Evolutionary conservation across 2,329 filamentous ascomycete genomes (phyloP).

Genomic region (Sclerotinia nivalis): DNA sequence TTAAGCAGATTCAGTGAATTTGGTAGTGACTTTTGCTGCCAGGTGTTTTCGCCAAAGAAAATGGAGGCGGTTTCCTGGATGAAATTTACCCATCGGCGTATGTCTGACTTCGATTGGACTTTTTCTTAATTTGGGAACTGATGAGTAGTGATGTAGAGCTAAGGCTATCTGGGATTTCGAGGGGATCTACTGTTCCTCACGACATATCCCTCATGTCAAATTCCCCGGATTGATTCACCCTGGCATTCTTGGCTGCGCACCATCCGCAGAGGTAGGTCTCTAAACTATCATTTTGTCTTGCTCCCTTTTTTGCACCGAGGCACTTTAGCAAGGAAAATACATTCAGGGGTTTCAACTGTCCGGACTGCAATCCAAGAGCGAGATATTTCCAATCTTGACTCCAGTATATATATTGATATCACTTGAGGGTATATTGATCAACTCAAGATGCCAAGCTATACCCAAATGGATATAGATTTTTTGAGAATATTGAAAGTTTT

Average conservation of each 20-base stretch:
- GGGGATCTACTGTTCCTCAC: conserved; percentile 77
- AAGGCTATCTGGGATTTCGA: conserved; percentile 79
- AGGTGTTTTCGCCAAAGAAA: conserved; percentile 66
- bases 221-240: conserved; percentile 86
- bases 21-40: background rate
- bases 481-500: background rate
- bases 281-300: background rate
- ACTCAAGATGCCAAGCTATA: background rate
- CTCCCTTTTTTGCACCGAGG: background rate
- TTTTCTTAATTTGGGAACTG: background rate
- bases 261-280: conserved; percentile 54
- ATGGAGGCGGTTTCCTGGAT: conserved; percentile 87
- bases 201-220: conserved; percentile 83
- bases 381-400: background rate
- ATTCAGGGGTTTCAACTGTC: background rate
- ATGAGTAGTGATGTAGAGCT: conserved; percentile 46
- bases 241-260: conserved; percentile 86
- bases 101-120: conserved; percentile 35
- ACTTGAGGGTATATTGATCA: too few species aligned
- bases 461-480: background rate
- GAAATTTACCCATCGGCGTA: conserved; percentile 83
- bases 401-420: background rate
- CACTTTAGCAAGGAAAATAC: background rate
- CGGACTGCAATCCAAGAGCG: background rate
- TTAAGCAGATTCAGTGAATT: background rate